phyloP scores from a whole-genome alignment of 306 rosid species.

The Cyclanthera cordifolia region DNA sequence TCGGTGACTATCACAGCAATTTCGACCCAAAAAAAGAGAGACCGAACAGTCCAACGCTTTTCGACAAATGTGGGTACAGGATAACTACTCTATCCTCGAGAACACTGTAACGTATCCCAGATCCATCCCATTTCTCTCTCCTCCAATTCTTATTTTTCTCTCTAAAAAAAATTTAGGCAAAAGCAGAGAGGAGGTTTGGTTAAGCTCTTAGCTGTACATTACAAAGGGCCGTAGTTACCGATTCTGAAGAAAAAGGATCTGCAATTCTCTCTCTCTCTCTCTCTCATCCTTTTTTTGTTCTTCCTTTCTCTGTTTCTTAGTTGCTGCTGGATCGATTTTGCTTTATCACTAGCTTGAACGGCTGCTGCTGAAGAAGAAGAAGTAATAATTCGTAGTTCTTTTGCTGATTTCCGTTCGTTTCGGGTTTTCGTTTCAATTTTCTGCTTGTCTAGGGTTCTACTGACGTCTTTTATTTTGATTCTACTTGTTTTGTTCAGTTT shows the following conservation, averaged over 20 bases:
- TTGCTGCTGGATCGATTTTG: slow-evolving; percentile 20
- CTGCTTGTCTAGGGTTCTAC: slow-evolving; percentile 26
- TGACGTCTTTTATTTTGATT: not conserved
- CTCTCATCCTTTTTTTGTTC: not conserved
- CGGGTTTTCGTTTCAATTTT: slow-evolving; percentile 14
- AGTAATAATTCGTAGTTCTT: slow-evolving; percentile 18
- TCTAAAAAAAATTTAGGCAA: not conserved
- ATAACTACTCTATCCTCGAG: slow-evolving; percentile 21
- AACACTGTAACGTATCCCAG: slow-evolving; percentile 20
- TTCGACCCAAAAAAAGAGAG: not conserved
- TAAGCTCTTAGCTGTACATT: slow-evolving; percentile 40
- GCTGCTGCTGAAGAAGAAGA: slow-evolving; percentile 30
- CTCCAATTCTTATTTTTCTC: not conserved
- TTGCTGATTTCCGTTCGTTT: slow-evolving; percentile 38
- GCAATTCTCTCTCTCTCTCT: slow-evolving; percentile 20
- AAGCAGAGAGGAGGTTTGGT: slow-evolving; percentile 20
- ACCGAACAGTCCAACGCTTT: slow-evolving; percentile 15
- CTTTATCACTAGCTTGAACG: slow-evolving; percentile 27
- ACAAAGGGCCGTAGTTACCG: slow-evolving; percentile 25
- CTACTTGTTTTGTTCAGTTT: slow-evolving; percentile 11
- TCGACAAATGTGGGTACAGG: slow-evolving; percentile 11
- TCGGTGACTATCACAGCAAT: slow-evolving; percentile 20
- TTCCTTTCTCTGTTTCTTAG: not conserved
- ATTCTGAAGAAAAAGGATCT: slow-evolving; percentile 27
- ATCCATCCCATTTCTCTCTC: not conserved